Conservation (phyloP, 305 asterid species). For the Vinca major region DNA sequence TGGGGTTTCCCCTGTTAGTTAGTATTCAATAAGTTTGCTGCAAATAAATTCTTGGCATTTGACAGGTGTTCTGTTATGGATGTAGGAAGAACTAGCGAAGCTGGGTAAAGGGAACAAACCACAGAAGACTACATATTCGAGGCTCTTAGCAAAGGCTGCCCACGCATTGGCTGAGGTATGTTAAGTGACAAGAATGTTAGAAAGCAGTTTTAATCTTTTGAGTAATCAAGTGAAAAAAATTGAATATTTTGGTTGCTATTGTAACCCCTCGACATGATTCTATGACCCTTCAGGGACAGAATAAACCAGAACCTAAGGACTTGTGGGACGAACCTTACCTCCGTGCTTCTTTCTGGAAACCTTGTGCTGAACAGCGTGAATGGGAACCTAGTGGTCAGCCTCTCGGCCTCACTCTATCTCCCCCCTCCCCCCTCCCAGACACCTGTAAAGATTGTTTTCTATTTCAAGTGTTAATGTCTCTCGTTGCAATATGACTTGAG, state of each 20-base stretch:
- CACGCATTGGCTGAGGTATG: slow-evolving; percentile 92
- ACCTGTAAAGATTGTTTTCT: neutral
- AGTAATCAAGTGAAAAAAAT: slow-evolving; percentile 27
- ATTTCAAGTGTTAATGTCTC: slow-evolving; percentile 2
- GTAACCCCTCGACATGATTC: slow-evolving; percentile 9
- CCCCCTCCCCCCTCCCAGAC: slow-evolving; percentile 2
- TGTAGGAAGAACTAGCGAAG: slow-evolving; percentile 71
- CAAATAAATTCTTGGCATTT: slow-evolving; percentile 6
- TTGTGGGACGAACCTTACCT: slow-evolving; percentile 79
- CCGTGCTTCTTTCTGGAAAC: slow-evolving; percentile 79
- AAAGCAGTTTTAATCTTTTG: slow-evolving; percentile 10
- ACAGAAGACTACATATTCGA: slow-evolving; percentile 65
- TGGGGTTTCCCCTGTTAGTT: slow-evolving; percentile 5
- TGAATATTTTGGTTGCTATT: slow-evolving; percentile 16
- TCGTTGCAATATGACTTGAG: slow-evolving; percentile 14
- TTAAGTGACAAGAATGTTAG: slow-evolving; percentile 12
- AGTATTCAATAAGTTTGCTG: slow-evolving; percentile 33
- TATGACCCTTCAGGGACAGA: slow-evolving; percentile 48
- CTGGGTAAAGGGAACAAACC: slow-evolving; percentile 67
- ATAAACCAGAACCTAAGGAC: slow-evolving; percentile 79
- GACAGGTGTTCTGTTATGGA: slow-evolving; percentile 15
- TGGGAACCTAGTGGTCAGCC: slow-evolving; percentile 68
- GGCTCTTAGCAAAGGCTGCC: slow-evolving; percentile 81
- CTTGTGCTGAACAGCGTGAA: slow-evolving; percentile 62
- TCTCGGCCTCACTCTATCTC: slow-evolving; percentile 19